Evolutionary conservation across 345 rosid species (phyloP), one percentile per base, ranked within the genome.

Genomic region (Citrus unshiu): DNA sequence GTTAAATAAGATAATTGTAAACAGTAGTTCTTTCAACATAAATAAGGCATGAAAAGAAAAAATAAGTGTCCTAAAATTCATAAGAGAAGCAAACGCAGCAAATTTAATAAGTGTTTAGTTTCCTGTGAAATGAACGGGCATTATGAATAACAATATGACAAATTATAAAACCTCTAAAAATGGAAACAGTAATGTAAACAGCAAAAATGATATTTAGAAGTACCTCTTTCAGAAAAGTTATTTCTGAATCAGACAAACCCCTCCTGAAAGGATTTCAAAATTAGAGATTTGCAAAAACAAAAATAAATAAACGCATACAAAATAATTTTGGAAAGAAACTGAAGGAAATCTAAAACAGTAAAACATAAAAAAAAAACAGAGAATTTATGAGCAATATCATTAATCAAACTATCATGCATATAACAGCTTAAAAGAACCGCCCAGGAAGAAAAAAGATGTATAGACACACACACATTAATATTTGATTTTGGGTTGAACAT

Each of bases 171-270:
- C 46, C 32, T 18, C 35, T 46, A 72, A 46, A 76, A 78, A 77
- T 64, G 46, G 56, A 62, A 74, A 77, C 76, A 43, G 37, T 51
- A 54, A 77, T 60, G 78, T 40, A 68, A 70, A 68, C 59, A 9
- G 54, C 43, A 75, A 51, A 22, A 62, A 83, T 77, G 77, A 71
- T 68, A 64, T n/a, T 24, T 32, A 12, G 49, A 32, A 73, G 22
- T 88, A 92, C 99, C 95, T 93, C 91, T 84, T 91, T 95, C 57
- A 95, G 86, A 77, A 91, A 88, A 84, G 85, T 81, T 85, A 95
- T 87, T 89, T 95, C 98, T 25, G 94, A 89, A 68, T 89, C 93
- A 5, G 98, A 93, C 78, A 95, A 90, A 64, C 99, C 97, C 86
- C 97, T 90, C 96, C 98, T 93, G 91, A 86, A 84, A 85, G 74